Base-by-base conservation (phyloP, 306 rosid species). In the Purshia tridentata region DNA sequence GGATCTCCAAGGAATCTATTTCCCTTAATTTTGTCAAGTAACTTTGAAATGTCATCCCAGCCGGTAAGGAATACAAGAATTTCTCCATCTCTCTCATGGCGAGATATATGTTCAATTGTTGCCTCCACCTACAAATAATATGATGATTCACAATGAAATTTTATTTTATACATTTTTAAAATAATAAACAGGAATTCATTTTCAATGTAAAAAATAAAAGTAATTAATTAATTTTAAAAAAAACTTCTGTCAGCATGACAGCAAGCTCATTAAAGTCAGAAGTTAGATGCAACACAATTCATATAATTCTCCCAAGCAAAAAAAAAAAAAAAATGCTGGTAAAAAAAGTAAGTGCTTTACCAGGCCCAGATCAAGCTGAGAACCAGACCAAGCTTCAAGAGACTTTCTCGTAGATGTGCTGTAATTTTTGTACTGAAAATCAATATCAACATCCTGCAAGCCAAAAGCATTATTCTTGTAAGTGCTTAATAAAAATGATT, bases 21-120 rank as follows among this genome's bases (percentile, higher is more conserved):
- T 70, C 64, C 88, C 77, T 88, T 87, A 83, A 89, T 80, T 85
- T 91, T 85, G 71, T 89, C 98, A 69, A 85, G 83, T 59, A 93
- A 81, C 85, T 93, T 91, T 72, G 97, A 89, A 50, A 93, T 93
- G 64, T 93, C 98, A 75, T 93, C 98, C 98, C 98, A 93, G 47
- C 98, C 98, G 2, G 96, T 93, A 56, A 93, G 92, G 86, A 93
- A 93, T 46, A 93, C 92, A 51, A 94, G 97, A 82, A 93, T 81
- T 67, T 97, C 98, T 76, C 97, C 98, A 65, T 78, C 82, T 77
- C 83, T 89, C 81, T 88, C 98, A 70, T 77, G 87, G 78, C 88
- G 80, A 81, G 94, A 86, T 63, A 89, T 85, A 78, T 91, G 80
- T 75, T 93, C 98, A 79, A 93, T 81, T 60, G 92, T 77, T 37